Base-by-base conservation (phyloP, 192 early-diverging fungal genomes). In the Mortierella claussenii region DNA sequence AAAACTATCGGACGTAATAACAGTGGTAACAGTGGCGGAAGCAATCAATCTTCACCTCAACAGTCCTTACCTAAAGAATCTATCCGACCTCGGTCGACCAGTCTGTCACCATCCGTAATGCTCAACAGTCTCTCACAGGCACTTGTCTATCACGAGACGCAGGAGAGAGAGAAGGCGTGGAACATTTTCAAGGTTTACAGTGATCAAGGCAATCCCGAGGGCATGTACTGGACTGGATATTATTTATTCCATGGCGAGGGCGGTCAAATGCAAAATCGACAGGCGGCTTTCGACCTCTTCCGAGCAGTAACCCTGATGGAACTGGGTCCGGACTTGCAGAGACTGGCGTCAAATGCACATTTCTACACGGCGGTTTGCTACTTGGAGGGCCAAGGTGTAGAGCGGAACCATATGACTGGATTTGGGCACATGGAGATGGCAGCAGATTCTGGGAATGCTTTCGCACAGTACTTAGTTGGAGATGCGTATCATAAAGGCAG, bases 351-450 rank as follows among this genome's bases (percentile, higher is more conserved):
- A 46, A 73, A 73, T 53, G 69, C 69, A 2, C 69, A 73, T 24
- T 73, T 73, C 23, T 73, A 73, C 28, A 59, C 69, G 3, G 69
- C 69, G 2, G 69, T 73, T 30, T 73, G 69, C 30, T 73, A 58
- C 20, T 40, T 73, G 18, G 69, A 73, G 33, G 69, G 69, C 3
- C 61, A 73, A 5, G 69, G 69, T 4, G 55, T 65, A 24, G 48
- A 63, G 23, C 33, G 69, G 11, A 56, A 73, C 48, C 61, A 64
- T 42, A 27, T 33, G 0, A 51, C 61, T 5, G 63, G 71, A 24
- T 75, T 75, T 32, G 71, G 56, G 15, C 71, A 75, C 40, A 75
- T 75, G 71, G 71, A 75, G 40, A 55, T 75, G 50, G 71, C 71
- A n/a, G 71, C 71, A 21, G 54, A 63, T 15, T 54, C 49, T 2